phyloP scores from a whole-genome alignment of 441 rosid species.

The Geranium incanum region DNA sequence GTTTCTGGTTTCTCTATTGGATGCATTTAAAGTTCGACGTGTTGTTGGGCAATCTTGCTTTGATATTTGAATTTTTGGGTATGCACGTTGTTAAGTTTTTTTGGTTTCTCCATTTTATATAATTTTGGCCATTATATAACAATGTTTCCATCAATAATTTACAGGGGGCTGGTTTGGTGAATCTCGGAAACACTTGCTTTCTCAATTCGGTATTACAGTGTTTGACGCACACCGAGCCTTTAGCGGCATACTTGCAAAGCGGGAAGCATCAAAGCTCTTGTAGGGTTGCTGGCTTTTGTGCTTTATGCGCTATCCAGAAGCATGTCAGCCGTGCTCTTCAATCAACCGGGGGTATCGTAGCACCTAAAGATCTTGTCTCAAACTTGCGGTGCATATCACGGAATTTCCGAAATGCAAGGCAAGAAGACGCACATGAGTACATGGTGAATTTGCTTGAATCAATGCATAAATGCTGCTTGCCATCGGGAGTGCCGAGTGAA shows the following conservation, averaged over 20 bases:
- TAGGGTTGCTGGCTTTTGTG: conserved; percentile 87
- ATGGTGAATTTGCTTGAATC: conserved; percentile 93
- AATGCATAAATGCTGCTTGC: conserved; percentile 95
- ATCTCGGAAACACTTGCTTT: conserved; percentile 94
- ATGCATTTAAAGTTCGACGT: not conserved
- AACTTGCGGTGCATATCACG: conserved; percentile 87
- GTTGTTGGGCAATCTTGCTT: not conserved
- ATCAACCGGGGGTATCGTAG: conserved; percentile 63
- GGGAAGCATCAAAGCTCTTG: conserved; percentile 77
- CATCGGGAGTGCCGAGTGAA: conserved; percentile 88
- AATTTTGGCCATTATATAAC: not conserved
- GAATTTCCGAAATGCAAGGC: conserved; percentile 66
- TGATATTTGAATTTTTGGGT: not conserved
- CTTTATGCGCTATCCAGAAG: conserved; percentile 91
- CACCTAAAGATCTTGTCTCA: conserved; percentile 77
- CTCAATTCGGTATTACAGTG: conserved; percentile 90
- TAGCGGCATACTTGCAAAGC: conserved; percentile 77
- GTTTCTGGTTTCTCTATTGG: too few species aligned
- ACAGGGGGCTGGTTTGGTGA: conserved; percentile 92
- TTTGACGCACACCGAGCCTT: conserved; percentile 88
- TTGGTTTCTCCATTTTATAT: not conserved
- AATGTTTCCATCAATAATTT: conserved; percentile 2
- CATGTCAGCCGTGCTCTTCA: conserved; percentile 79
- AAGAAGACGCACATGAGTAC: conserved; percentile 96
- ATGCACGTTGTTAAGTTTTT: not conserved